A percentile compares a stretch with the other conserved stretches of the same genome.
Evolutionary conservation across 768 basidiomycete species (phyloP).

Genomic region (Lentinus brumalis): DNA sequence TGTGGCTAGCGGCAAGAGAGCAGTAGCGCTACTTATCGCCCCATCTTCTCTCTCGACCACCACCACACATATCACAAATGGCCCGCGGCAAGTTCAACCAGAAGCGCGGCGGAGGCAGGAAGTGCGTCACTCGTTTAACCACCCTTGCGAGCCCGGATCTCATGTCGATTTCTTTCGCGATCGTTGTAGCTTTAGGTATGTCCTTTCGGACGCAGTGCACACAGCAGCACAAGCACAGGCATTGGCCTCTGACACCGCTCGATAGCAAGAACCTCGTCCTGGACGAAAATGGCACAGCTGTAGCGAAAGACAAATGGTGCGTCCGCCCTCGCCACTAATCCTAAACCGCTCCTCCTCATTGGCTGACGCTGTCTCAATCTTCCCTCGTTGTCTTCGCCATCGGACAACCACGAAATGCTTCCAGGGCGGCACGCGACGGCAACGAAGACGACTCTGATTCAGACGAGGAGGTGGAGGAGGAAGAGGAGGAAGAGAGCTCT

Average conservation of each 20-base stretch:
- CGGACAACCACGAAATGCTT: neutral
- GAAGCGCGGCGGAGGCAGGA: slow-evolving; percentile 86
- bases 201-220: slow-evolving; percentile 8
- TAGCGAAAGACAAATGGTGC: slow-evolving; percentile 50
- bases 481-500: slow-evolving; percentile 44
- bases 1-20: no score
- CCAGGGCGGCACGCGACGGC: slow-evolving; percentile 23
- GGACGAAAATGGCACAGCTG: slow-evolving; percentile 59
- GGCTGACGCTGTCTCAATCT: slow-evolving; percentile 1
- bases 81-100: slow-evolving; percentile 77
- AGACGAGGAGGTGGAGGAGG: slow-evolving; percentile 42
- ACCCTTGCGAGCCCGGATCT: slow-evolving; percentile 8
- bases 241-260: slow-evolving; percentile 3
- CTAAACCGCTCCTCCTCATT: slow-evolving; percentile 11
- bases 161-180: slow-evolving; percentile 1
- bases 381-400: neutral
- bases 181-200: slow-evolving; percentile 61
- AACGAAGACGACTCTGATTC: slow-evolving; percentile 33
- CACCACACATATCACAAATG: slow-evolving; percentile 14
- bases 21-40: no score
- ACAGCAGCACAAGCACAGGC: neutral
- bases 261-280: slow-evolving; percentile 60
- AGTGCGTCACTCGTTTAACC: slow-evolving; percentile 22
- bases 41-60: neutral
- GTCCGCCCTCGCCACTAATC: slow-evolving; percentile 16